Conservation (phyloP, 192 early-diverging fungal genomes). For the Coemansia sp. region DNA sequence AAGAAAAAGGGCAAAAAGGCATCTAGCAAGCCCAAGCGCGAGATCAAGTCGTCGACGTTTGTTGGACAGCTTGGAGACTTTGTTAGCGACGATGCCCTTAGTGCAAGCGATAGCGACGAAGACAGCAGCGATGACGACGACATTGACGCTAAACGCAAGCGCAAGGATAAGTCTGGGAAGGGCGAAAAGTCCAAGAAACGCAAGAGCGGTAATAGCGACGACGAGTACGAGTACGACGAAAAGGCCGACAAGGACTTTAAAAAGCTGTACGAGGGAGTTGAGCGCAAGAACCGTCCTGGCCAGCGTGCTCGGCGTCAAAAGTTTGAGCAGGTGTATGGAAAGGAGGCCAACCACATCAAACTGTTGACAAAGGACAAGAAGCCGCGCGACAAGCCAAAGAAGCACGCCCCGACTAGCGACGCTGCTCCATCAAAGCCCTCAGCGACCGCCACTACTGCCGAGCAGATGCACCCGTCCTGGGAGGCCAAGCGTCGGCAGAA, state of each 20-base stretch:
- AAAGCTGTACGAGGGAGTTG: conserved; percentile 53
- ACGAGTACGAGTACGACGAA: conserved; percentile 37
- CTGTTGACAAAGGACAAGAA: conserved; percentile 53
- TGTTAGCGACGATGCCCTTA: conserved; percentile 26
- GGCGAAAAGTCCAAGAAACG: conserved; percentile 29
- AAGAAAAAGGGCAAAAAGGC: conserved; percentile 5
- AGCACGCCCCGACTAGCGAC: conserved; percentile 19
- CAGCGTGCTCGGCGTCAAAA: conserved; percentile 56
- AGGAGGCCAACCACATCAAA: conserved; percentile 64
- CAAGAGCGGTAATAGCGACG: conserved; percentile 12
- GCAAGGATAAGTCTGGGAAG: conserved; percentile 18
- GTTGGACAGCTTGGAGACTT: conserved; percentile 30
- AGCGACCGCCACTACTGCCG: neutral
- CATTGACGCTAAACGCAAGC: neutral
- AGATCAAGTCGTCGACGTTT: conserved; percentile 25
- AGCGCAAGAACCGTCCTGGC: conserved; percentile 59
- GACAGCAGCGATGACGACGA: conserved; percentile 8
- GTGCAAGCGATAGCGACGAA: conserved; percentile 17
- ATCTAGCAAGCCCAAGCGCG: neutral
- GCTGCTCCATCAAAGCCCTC: conserved; percentile 10
- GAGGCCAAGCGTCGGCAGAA: conserved; percentile 52
- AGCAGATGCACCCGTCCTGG: conserved; percentile 48
- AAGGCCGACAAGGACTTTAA: conserved; percentile 54
- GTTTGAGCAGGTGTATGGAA: conserved; percentile 58
- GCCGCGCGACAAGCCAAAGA: conserved; percentile 28